Evolutionary conservation across 2,329 filamentous ascomycete genomes (phyloP), one percentile per base, ranked within the genome.

Genomic region (Huntiella savannae): DNA sequence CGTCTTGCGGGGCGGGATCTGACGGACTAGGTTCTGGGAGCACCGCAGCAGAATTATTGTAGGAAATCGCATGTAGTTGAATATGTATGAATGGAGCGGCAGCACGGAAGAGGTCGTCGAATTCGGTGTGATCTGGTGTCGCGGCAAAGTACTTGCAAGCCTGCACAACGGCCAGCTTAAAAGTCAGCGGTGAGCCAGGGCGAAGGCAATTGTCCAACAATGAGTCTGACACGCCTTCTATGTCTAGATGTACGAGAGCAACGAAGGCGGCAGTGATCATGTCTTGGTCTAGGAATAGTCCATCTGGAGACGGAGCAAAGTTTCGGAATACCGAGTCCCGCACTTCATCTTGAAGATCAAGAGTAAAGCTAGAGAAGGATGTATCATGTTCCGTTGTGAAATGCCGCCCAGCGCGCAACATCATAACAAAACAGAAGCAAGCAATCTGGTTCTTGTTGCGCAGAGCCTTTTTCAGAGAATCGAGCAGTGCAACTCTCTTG

Each of bases 271-370:
- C 74, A 12, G 76, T 79, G 60, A 79, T 75, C 54, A 79, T 65
- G 49, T 77, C 70, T 56, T 74, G 71, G 48, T 79, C 75, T 52
- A 79, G 74, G 28, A 64, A 58, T 17, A 62, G 57, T n/a, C 62
- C 59, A 19, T 77, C 69, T 35, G 63, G 56, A 8, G 63, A 62
- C 1, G 65, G 59, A 2, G 65, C 58, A 40, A 68, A 62, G 33
- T 68, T 68, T 47, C 71, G 68, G 54, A 81, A 80, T 4, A 80
- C 70, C 40, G 75, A 73, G 54, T 79, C 76, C 40, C 69, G 67
- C 40, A 82, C 68, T 57, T 82, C 77, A 54, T 79, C 75, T 54
- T 81, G 77, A 6, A 82, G 72, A 56, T 82, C 77, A 59, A 80
- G 65, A 35, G 76, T 76, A 56, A 77, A 82, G 56, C 75, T 79